Percentiles rank a stretch among this genome's conserved stretches.
These are phyloP conservation scores for Cymbopogon flexuosus DNA, from an alignment of 202 grass and related monocot genomes.

Conservation along the genomic window DNA sequence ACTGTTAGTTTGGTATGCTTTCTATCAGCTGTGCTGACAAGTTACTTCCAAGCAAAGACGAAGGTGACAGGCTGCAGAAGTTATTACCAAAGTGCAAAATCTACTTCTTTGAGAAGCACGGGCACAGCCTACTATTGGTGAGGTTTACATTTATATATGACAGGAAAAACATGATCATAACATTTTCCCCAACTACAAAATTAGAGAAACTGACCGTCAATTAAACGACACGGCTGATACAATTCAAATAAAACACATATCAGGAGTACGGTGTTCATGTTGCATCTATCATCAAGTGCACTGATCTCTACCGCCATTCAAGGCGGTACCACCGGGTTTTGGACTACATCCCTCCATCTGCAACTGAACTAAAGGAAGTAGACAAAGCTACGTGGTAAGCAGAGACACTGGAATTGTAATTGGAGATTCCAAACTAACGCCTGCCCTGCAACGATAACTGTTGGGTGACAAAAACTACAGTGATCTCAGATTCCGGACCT, in stretches of 20 bases:
- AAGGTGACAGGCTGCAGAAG: constrained; percentile 57
- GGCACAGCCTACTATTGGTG: constrained; percentile 67
- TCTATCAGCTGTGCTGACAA: constrained; percentile 47
- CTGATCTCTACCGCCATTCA: constrained; percentile 48
- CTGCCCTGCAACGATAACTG: neutral
- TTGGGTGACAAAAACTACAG: constrained; percentile 16
- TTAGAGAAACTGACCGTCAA: neutral
- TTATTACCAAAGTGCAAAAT: constrained; percentile 44
- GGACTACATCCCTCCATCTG: constrained; percentile 58
- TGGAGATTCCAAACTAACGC: neutral
- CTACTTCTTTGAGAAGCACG: constrained; percentile 59
- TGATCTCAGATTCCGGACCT: constrained; percentile 34
- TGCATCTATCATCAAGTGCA: constrained; percentile 57
- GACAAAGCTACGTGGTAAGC: constrained; percentile 48
- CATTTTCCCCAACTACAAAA: neutral
- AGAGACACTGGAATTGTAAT: neutral
- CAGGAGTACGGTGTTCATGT: constrained; percentile 67
- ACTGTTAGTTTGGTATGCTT: neutral
- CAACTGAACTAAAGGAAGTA: constrained; percentile 43
- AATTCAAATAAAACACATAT: neutral
- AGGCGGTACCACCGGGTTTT: constrained; percentile 39
- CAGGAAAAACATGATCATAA: neutral
- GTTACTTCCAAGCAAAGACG: constrained; percentile 63
- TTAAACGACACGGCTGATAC: neutral
- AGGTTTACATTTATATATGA: neutral